Evolutionary conservation across 768 basidiomycete species (phyloP), one percentile per base, ranked within the genome.

Genomic region (Rhodosporidiobolus odoratus): DNA sequence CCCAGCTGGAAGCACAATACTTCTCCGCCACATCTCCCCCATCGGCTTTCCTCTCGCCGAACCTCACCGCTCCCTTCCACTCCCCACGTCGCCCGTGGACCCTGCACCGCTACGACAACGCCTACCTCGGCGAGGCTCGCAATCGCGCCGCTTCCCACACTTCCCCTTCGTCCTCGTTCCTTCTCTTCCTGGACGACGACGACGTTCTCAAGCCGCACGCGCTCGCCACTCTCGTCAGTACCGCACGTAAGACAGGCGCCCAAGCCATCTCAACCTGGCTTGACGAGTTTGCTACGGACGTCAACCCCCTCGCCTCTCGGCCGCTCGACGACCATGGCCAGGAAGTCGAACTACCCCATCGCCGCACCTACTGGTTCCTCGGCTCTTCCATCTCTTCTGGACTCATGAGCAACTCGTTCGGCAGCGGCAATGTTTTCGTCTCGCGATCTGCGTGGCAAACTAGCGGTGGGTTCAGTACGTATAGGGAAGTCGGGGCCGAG

Each of bases 101-200:
- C 2, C 54, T 71, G 21, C 27, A 50, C 50, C 58, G 63, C 13
- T 58, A n/a, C 63, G 4, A 21, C 27, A 75, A 75, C 62, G 47
- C 64, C 6, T 75, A 75, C 52, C 63, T 75, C 47, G 73, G 73
- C 63, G 73, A 71, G 41, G 69, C 73, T 6, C 62, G 73, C 45
- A 71, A 75, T 21, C 37, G 59, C 27, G 73, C 69, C 15, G 69
- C 69, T 1, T n/a, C 30, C 12, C 7, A 17, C 17, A 52, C 73
- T 6, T 27, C 41, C 4, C 62, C 60, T 5, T 27, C 40, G 6
- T 57, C 53, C 38, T 32, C 50, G 1, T 75, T 61, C 48, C 56
- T 71, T 8, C 66, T 75, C 59, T 75, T 75, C 66, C 65, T 75
- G 43, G 73, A 75, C 64, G 73, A 75, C 48, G 73, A 75, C 60